Conservation (phyloP, 2,329 filamentous ascomycete species). For the Pseudocercospora vitis region DNA sequence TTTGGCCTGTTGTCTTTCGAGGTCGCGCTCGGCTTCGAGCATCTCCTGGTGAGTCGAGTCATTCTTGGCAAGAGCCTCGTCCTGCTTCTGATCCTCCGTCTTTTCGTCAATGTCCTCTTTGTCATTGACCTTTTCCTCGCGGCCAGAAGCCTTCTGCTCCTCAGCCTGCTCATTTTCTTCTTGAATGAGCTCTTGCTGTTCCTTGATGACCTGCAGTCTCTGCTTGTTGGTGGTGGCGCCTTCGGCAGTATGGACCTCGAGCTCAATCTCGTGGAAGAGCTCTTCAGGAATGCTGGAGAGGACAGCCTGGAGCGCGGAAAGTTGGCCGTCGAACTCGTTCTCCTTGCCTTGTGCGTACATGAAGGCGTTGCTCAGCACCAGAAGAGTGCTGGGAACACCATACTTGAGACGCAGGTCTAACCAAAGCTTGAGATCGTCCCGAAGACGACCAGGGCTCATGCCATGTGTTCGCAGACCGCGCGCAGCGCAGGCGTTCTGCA, state of each 20-base stretch:
- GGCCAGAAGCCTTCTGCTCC: slow-evolving; percentile 71
- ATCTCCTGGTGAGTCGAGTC: slow-evolving; percentile 22
- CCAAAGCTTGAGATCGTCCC: slow-evolving; percentile 91
- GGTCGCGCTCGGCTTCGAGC: slow-evolving; percentile 30
- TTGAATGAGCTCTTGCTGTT: slow-evolving; percentile 96
- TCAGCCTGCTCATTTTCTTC: slow-evolving; percentile 94
- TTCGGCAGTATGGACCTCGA: slow-evolving; percentile 95
- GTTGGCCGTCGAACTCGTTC: slow-evolving; percentile 79
- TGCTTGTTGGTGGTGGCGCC: slow-evolving; percentile 98
- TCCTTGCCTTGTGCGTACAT: slow-evolving; percentile 91
- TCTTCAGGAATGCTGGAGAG: slow-evolving; percentile 95
- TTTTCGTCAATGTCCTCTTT: slow-evolving; percentile 93
- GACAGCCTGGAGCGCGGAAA: slow-evolving; percentile 89
- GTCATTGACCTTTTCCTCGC: slow-evolving; percentile 61
- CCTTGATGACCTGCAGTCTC: slow-evolving; percentile 94
- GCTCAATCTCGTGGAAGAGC: slow-evolving; percentile 98
- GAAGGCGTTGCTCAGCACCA: slow-evolving; percentile 96
- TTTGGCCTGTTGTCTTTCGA: slow-evolving; percentile 25
- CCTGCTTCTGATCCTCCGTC: slow-evolving; percentile 55
- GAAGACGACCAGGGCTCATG: slow-evolving; percentile 81
- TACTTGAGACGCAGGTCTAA: slow-evolving; percentile 89
- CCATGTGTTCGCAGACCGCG: slow-evolving; percentile 91
- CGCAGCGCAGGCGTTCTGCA: slow-evolving; percentile 87
- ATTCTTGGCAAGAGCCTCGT: slow-evolving; percentile 30
- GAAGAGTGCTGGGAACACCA: slow-evolving; percentile 90